These are phyloP conservation scores for Prunus mira DNA, from an alignment of 306 rosid species.

Conservation along the genomic window DNA sequence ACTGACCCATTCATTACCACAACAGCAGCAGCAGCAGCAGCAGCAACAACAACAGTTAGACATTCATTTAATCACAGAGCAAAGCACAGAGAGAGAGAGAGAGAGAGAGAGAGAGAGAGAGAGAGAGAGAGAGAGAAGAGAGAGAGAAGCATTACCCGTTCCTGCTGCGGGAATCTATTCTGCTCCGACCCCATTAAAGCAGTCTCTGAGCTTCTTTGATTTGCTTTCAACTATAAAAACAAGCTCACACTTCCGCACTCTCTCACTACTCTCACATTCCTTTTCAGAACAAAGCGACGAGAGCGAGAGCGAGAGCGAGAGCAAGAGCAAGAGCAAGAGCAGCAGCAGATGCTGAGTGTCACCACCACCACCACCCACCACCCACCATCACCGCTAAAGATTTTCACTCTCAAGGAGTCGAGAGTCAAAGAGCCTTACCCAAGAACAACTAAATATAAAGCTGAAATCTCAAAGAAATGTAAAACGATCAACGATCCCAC, in stretches of 20 bases:
- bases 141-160: slow-evolving; percentile 56
- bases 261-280: background rate
- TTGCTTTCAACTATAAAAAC: slow-evolving; percentile 1
- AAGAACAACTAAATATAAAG: background rate
- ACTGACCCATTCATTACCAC: background rate
- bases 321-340: background rate
- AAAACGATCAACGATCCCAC: slow-evolving; percentile 11
- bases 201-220: background rate
- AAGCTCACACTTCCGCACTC: background rate
- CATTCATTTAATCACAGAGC: background rate
- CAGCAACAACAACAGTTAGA: background rate
- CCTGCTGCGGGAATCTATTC: slow-evolving; percentile 81
- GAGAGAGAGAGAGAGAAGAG: slow-evolving; percentile 9
- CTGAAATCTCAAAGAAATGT: slow-evolving; percentile 2
- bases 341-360: background rate
- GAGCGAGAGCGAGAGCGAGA: background rate
- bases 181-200: slow-evolving; percentile 85
- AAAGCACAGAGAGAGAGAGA: background rate
- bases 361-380: slow-evolving; percentile 1
- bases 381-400: background rate
- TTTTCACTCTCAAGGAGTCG: slow-evolving; percentile 14
- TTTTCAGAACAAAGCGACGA: background rate
- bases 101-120: background rate
- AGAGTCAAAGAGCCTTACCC: background rate
- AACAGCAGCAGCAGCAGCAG: background rate